phyloP scores from a whole-genome alignment of 768 basidiomycete species.

The Sarcodon aspratus region DNA sequence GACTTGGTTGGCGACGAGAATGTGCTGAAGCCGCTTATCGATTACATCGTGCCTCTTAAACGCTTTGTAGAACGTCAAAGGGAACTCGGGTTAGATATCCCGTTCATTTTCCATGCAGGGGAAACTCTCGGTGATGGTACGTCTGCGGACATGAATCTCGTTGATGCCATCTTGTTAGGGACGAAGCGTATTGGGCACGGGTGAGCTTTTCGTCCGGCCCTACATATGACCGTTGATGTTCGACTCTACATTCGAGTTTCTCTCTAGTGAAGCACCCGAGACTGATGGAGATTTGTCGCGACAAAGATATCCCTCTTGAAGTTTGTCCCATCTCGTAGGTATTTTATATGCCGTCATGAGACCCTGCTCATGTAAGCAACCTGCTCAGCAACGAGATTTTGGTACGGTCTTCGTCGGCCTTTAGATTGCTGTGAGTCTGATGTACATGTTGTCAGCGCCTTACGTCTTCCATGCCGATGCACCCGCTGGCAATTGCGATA shows the following conservation, averaged over 20 bases:
- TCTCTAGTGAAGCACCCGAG: constrained; percentile 71
- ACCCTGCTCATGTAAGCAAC: background rate
- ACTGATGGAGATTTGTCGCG: constrained; percentile 54
- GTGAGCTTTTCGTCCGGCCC: constrained; percentile 20
- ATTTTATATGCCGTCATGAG: constrained; percentile 1
- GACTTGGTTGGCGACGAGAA: constrained; percentile 78
- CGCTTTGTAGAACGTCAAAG: constrained; percentile 46
- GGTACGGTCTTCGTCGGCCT: constrained; percentile 20
- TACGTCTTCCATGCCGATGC: constrained; percentile 72
- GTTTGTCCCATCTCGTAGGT: constrained; percentile 76
- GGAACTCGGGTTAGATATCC: constrained; percentile 50
- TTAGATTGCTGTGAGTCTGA: background rate
- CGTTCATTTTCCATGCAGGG: constrained; percentile 73
- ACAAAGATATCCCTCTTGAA: constrained; percentile 55
- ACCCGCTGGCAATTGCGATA: constrained; percentile 60
- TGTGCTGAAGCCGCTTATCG: constrained; percentile 39
- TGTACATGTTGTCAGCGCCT: constrained; percentile 34
- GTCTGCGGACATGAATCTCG: constrained; percentile 58
- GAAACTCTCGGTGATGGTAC: constrained; percentile 74
- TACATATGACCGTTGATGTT: background rate
- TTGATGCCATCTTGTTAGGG: constrained; percentile 68
- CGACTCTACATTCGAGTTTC: constrained; percentile 29
- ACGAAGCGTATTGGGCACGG: constrained; percentile 80
- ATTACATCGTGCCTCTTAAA: constrained; percentile 52
- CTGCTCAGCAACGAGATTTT: constrained; percentile 57